These are phyloP conservation scores for Paramecium sexaurelia DNA, from an alignment of 73 alveolate species.

Conservation along the genomic window DNA sequence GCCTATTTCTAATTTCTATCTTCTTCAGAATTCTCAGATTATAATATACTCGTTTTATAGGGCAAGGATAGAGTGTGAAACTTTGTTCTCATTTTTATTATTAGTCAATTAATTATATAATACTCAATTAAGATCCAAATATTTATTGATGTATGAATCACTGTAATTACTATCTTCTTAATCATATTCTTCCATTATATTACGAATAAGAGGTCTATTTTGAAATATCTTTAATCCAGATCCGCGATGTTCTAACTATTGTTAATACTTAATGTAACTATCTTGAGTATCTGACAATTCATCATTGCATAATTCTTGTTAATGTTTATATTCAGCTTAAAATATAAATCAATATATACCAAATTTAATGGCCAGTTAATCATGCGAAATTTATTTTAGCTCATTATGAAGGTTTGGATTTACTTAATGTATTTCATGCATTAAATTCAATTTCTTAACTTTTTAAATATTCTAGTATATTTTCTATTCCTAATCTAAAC, in stretches of 20 bases:
- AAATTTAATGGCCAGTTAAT: not conserved
- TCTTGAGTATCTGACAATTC: not conserved
- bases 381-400: not conserved
- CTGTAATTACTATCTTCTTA: not conserved
- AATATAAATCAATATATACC: not conserved
- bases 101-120: not conserved
- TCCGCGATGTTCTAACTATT: not conserved
- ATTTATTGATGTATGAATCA: conserved; percentile 35
- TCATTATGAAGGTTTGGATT: conserved; percentile 5
- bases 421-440: conserved; percentile 6
- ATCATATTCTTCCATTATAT: not conserved
- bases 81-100: not conserved
- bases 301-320: not conserved
- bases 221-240: not conserved
- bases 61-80: not conserved
- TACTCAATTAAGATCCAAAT: conserved; percentile 36
- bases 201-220: not conserved
- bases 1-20: not conserved
- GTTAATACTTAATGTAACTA: not conserved
- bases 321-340: not conserved
- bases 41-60: not conserved
- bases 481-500: conserved; percentile 13
- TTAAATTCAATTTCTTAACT: not conserved
- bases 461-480: not conserved
- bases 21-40: conserved; percentile 1